Evolutionary conservation across 768 basidiomycete genomes (phyloP), one percentile per base, ranked within the genome.

Genomic region (Lactarius pseudohatsudake): DNA sequence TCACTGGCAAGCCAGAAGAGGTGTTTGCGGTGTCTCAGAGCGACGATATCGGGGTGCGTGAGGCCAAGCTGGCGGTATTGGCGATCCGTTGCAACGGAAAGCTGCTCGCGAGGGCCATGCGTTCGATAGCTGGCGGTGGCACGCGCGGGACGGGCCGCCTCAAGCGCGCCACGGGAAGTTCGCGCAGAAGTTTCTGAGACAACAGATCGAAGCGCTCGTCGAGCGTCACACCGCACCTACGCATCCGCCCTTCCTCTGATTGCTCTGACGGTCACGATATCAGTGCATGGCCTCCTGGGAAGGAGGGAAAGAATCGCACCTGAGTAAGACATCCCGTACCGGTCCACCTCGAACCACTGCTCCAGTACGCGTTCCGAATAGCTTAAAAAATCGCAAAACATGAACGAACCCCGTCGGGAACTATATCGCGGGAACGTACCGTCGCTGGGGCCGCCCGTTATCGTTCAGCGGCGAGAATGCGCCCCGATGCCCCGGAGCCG

Each of bases 291-390:
- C 13, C 13, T 53, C 13, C 34, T 34, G 22, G 11, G 26, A 22
- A 4, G 4, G 8, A 34, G 1, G n/a, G 13, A 1, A 10, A 20
- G 9, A 18, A 34, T 40, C 64, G 10, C 20, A 69, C 68, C 64
- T 32, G 68, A 62, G 38, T 66, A 54, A 7, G 70, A 71, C 2
- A 70, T 61, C 54, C 70, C 62, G 11, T 71, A 41, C 30, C 65
- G 32, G 62, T 71, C 70, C 2, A 65, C 57, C 16, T 66, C 59
- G 30, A 71, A 71, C 70, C 70, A 71, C 43, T 71, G 65, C 20
- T 71, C 68, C 38, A 62, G 62, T 4, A 59, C 30, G 6, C 70
- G 62, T n/a, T 71, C 70, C 4, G 70, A 71, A 40, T 69, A 71
- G 34, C 70, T 71, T 71, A 11, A 50, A 41, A 16, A 28, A 15